phyloP scores from a whole-genome alignment of 345 rosid species.

The Camelina hispida region DNA sequence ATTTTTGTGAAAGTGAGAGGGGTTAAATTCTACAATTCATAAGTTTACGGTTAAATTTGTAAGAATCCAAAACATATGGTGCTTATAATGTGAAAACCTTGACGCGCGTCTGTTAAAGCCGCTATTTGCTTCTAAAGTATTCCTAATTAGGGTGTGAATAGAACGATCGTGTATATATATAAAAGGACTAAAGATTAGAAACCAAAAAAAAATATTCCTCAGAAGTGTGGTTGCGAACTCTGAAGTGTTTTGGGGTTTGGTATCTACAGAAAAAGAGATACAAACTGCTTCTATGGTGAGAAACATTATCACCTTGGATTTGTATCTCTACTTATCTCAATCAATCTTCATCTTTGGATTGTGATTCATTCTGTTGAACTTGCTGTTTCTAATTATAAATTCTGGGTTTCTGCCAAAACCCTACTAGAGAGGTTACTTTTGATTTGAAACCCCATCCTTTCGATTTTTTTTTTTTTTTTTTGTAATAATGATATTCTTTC shows the following conservation, averaged over 20 bases:
- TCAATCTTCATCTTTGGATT: background rate
- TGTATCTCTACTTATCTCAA: background rate
- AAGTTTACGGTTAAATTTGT: background rate
- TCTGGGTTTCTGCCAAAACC: background rate
- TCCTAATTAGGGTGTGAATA: background rate
- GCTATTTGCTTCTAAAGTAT: background rate
- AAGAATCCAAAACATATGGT: constrained; percentile 7
- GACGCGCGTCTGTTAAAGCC: constrained; percentile 15
- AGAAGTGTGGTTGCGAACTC: background rate
- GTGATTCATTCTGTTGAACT: background rate
- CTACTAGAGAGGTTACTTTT: background rate
- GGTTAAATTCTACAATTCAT: background rate
- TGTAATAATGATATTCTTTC: background rate
- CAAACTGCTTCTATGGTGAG: constrained; percentile 27
- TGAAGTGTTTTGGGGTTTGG: background rate
- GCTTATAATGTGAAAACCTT: background rate
- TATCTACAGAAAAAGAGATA: background rate
- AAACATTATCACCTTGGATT: background rate
- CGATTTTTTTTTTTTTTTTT: background rate
- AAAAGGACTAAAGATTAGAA: too few relatives aligned
- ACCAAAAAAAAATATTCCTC: background rate
- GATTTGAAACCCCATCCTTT: background rate
- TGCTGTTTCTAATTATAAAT: background rate
- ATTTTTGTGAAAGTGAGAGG: background rate
- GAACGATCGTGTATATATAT: background rate